Evolutionary conservation across 2,329 filamentous ascomycete genomes (phyloP).

Genomic region (Talaromyces sp.): DNA sequence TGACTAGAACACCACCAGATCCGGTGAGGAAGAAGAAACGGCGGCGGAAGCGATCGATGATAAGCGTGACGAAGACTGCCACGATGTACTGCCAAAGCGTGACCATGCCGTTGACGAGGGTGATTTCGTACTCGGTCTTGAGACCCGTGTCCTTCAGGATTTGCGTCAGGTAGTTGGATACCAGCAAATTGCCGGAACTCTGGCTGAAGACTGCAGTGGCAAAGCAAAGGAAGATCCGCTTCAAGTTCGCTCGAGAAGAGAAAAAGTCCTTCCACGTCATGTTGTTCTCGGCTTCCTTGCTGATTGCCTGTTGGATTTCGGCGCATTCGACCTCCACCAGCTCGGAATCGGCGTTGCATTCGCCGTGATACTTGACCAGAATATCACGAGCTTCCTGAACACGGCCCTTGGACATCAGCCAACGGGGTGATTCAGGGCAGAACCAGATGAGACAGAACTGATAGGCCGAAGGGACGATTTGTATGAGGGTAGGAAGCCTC

Average conservation of each 20-base stretch:
- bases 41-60: conserved; percentile 33
- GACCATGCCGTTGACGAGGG: conserved; percentile 37
- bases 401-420: conserved; percentile 52
- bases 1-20: conserved; percentile 34
- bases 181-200: conserved; percentile 41
- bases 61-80: conserved; percentile 35
- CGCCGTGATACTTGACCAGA: conserved; percentile 52
- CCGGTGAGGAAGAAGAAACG: conserved; percentile 45
- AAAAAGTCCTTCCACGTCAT: conserved; percentile 46
- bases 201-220: conserved; percentile 42
- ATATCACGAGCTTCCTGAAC: conserved; percentile 50
- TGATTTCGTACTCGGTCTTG: conserved; percentile 37
- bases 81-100: conserved; percentile 46
- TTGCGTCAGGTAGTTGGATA: conserved; percentile 43
- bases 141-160: conserved; percentile 40
- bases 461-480: conserved; percentile 45
- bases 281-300: conserved; percentile 43
- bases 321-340: conserved; percentile 48
- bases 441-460: conserved; percentile 46
- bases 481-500: conserved; percentile 53
- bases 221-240: conserved; percentile 42
- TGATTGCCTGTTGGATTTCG: conserved; percentile 50
- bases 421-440: conserved; percentile 59
- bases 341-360: conserved; percentile 43
- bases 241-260: conserved; percentile 38